phyloP scores from a whole-genome alignment of 345 rosid species.

The Hirschfeldia incana region DNA sequence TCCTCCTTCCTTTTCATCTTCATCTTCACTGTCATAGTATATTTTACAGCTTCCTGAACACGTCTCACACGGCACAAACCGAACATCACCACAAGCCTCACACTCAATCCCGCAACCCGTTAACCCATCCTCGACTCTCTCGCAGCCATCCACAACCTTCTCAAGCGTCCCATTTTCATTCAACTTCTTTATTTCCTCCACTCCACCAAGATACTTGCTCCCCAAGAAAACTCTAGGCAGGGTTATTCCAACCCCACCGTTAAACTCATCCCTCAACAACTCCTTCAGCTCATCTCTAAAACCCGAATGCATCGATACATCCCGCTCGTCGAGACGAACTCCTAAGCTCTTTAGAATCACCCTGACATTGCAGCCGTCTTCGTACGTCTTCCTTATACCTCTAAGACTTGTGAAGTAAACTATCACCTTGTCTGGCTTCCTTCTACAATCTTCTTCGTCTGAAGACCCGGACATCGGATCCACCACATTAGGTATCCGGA shows the following conservation, averaged over 20 bases:
- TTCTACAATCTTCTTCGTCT: neutral
- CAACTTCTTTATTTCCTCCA: conserved; percentile 65
- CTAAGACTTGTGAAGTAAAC: conserved; percentile 77
- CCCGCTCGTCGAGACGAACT: conserved; percentile 68
- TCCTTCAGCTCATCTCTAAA: conserved; percentile 74
- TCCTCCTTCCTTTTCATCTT: conserved; percentile 33
- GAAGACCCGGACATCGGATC: conserved; percentile 13
- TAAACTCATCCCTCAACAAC: conserved; percentile 45
- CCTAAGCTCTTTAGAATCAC: conserved; percentile 59
- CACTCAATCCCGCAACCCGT: conserved; percentile 46
- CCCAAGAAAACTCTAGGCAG: conserved; percentile 79
- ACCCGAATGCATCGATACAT: conserved; percentile 84
- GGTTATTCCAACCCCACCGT: conserved; percentile 40
- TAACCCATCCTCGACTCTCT: conserved; percentile 44
- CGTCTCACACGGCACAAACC: conserved; percentile 89
- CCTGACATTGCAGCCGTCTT: conserved; percentile 67
- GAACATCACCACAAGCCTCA: conserved; percentile 80
- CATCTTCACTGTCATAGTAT: conserved; percentile 49
- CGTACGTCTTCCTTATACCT: conserved; percentile 81
- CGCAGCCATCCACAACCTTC: conserved; percentile 53
- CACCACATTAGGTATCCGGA: conserved; percentile 39
- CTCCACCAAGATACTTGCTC: conserved; percentile 70
- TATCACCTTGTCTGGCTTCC: conserved; percentile 45
- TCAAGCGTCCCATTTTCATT: conserved; percentile 81
- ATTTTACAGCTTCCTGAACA: conserved; percentile 91